These are phyloP conservation scores for Silene latifolia DNA, from an alignment of 148 eudicot genomes.

Conservation along the genomic window DNA sequence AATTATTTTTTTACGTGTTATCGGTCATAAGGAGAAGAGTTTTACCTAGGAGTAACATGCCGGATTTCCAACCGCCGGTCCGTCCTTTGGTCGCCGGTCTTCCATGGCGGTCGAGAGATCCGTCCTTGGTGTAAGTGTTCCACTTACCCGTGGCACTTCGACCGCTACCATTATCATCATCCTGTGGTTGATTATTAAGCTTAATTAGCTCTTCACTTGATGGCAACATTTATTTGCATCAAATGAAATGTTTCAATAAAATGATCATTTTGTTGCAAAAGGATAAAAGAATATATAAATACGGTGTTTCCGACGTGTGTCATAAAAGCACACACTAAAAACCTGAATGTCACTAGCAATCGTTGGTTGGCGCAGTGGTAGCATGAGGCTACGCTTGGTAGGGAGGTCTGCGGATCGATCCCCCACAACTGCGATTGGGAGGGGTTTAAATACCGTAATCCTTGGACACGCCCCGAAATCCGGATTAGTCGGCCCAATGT, in stretches of 20 bases:
- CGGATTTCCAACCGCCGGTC: constrained; percentile 67
- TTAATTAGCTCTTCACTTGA: constrained; percentile 12
- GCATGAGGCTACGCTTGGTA: too few relatives aligned
- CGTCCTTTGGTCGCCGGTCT: constrained; percentile 44
- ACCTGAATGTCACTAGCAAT: too few relatives aligned
- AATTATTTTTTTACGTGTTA: neutral
- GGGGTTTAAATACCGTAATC: too few relatives aligned
- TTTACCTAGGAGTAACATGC: constrained; percentile 53
- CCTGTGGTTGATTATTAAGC: constrained; percentile 16
- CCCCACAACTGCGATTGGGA: too few relatives aligned
- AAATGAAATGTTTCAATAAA: neutral
- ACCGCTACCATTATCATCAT: constrained; percentile 1
- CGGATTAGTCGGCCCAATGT: too few relatives aligned
- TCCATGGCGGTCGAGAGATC: constrained; percentile 47
- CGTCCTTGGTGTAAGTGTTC: constrained; percentile 47
- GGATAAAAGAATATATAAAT: too few relatives aligned
- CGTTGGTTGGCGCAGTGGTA: too few relatives aligned
- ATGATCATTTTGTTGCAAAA: neutral
- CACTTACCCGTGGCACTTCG: constrained; percentile 12
- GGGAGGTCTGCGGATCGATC: too few relatives aligned
- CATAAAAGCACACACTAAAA: too few relatives aligned
- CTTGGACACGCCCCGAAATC: too few relatives aligned
- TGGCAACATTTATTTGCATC: neutral
- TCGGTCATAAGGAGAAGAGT: too few relatives aligned
- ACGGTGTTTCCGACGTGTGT: too few relatives aligned